Percentiles rank a stretch among this genome's conserved stretches.
These are phyloP conservation scores for Fusarium marasasianum DNA, from an alignment of 2,329 filamentous ascomycete species.

Conservation along the genomic window DNA sequence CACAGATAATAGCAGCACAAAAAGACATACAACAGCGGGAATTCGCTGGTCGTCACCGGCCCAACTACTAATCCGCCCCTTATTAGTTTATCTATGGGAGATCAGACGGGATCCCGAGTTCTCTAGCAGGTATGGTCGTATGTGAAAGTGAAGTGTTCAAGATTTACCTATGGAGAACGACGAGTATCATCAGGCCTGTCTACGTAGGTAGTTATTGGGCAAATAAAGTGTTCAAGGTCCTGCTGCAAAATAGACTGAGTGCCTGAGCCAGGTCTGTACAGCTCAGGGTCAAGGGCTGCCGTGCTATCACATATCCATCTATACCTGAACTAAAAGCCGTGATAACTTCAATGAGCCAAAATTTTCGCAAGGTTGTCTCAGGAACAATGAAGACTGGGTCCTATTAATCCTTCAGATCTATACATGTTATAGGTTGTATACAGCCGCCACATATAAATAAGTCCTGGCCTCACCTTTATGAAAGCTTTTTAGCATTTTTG, in stretches of 20 bases:
- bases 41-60: neutral
- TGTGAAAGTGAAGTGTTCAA: neutral
- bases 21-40: slow-evolving; percentile 9
- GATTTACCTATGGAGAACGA: neutral
- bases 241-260: too few species aligned
- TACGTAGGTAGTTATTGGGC: neutral
- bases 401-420: neutral
- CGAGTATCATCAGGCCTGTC: neutral
- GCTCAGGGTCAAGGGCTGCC: neutral
- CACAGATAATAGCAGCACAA: neutral
- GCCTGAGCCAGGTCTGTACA: neutral
- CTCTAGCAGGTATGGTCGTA: slow-evolving; percentile 4
- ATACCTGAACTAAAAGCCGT: neutral
- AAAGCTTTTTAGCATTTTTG: too few species aligned
- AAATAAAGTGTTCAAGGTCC: neutral
- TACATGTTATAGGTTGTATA: neutral
- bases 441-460: neutral
- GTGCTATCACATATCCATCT: neutral
- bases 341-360: neutral
- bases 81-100: slow-evolving; percentile 1
- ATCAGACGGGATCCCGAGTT: slow-evolving; percentile 4
- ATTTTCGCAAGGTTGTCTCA: neutral
- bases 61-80: slow-evolving; percentile 5
- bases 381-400: neutral
- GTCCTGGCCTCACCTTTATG: neutral